phyloP scores from a whole-genome alignment of 768 basidiomycete species.

The Lenzites betulinus region DNA sequence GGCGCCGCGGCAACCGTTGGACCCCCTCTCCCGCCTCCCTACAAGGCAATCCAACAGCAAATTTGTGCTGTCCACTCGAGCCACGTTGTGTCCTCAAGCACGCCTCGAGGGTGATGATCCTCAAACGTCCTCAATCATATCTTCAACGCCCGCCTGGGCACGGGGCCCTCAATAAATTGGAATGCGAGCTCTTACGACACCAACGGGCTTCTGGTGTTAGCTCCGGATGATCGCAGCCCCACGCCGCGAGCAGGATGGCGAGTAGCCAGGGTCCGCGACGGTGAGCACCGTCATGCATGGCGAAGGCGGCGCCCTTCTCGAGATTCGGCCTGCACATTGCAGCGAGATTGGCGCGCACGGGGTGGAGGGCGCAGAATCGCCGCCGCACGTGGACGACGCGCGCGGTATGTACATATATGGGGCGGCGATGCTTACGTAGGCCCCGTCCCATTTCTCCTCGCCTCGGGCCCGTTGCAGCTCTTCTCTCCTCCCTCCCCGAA shows the following conservation, averaged over 20 bases:
- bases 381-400: constrained; percentile 14
- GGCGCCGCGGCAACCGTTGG: not conserved
- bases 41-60: not conserved
- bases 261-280: constrained; percentile 1
- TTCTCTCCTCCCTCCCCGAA: not conserved
- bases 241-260: constrained; percentile 1
- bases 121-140: not conserved
- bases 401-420: constrained; percentile 19
- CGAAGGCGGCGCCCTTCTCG: not conserved
- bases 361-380: constrained; percentile 14
- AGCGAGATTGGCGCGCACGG: constrained; percentile 1
- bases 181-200: not conserved
- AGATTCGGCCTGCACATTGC: not conserved
- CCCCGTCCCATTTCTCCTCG: constrained; percentile 17
- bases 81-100: not conserved
- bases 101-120: not conserved
- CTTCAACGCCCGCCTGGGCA: not conserved
- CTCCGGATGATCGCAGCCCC: constrained; percentile 1
- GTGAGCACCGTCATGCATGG: constrained; percentile 6
- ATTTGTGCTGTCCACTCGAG: not conserved
- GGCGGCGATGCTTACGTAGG: constrained; percentile 20
- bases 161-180: not conserved
- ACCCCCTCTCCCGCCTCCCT: not conserved
- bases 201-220: constrained; percentile 4
- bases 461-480: constrained; percentile 8